Percentiles rank a stretch among this genome's conserved stretches.
Conservation (phyloP, 1,139 yeast species). For the Kodamaea sp. region DNA sequence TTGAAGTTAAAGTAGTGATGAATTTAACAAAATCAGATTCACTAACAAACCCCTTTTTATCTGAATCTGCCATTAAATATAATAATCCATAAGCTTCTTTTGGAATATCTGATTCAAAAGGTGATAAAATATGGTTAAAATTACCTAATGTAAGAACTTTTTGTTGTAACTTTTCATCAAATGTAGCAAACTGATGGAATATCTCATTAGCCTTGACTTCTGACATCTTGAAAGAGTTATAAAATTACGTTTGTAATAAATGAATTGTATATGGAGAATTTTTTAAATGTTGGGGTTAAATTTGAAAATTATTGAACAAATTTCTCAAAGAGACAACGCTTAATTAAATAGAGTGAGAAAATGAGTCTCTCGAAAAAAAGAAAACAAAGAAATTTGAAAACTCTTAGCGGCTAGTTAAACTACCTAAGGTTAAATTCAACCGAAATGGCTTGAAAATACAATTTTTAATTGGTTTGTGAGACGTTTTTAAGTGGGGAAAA, state of each 20-base stretch:
- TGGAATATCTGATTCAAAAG: conserved; percentile 42
- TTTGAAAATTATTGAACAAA: not conserved
- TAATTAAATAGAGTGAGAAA: too few relatives aligned
- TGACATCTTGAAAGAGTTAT: conserved; percentile 9
- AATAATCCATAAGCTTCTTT: conserved; percentile 45
- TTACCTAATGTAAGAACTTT: conserved; percentile 32
- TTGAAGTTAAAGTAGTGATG: conserved; percentile 49
- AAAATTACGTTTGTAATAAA: not conserved
- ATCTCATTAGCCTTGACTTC: conserved; percentile 37
- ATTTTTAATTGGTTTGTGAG: too few relatives aligned
- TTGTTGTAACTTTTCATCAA: conserved; percentile 18
- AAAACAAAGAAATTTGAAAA: too few relatives aligned
- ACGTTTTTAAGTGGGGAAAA: too few relatives aligned
- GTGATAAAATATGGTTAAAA: conserved; percentile 40
- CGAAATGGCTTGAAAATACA: too few relatives aligned
- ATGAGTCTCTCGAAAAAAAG: too few relatives aligned
- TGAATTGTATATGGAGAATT: not conserved
- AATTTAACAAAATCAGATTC: conserved; percentile 60
- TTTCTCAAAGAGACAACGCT: not conserved
- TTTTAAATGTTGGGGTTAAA: not conserved
- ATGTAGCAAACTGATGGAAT: conserved; percentile 39
- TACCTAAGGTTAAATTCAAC: too few relatives aligned
- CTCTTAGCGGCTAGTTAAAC: too few relatives aligned
- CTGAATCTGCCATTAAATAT: conserved; percentile 61
- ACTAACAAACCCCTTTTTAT: conserved; percentile 58